Base-by-base conservation (phyloP, 1,284 basidiomycete genomes). In the Thelephora terrestris region DNA sequence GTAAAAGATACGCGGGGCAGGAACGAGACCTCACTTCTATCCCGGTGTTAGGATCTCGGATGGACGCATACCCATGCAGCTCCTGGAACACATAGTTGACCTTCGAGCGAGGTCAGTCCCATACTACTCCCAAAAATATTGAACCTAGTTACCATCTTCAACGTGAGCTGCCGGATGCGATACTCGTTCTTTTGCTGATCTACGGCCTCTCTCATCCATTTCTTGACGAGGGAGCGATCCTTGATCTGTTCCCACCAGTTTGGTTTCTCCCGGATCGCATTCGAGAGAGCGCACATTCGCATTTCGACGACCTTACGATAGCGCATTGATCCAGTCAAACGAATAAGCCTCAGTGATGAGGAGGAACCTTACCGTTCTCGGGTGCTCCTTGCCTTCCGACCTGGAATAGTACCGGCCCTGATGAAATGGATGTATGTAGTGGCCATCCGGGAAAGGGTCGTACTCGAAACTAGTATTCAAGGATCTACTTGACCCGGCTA, bases 41-140 rank as follows among this genome's bases (percentile, higher is more conserved):
- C 43, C 56, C 48, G 46, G 64, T 57, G 5, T 56, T 50, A 25
- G 63, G 61, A 50, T 76, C 70, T 34, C 69, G 57, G 5, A 77
- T 61, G 5, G 60, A 53, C 35, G 65, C 69, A 55, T 77, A 78
- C 2, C 74, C 74, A 5, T 52, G 57, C 6, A 79, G 60, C 55
- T 79, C 76, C 45, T 74, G 71, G 4, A 78, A 56, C 27, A 76
- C 68, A 61, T 76, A 77, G 14, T 69, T 50, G 17, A 76, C 60
- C 37, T 38, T 17, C 4, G 37, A 17, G 12, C 37, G 20, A 38
- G 25, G 25, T 27, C 25, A 27, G 9, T 27, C 25, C 25, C 25
- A 27, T 27, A 27, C 9, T 27, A 27, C 25, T n/a, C 25, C 4
- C 25, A 9, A 27, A 27, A 9, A 4, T 27, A 9, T 4, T 27